Percentiles rank a stretch among this genome's conserved stretches.
These are phyloP conservation scores for Parafenestella ontariensis DNA, from an alignment of 2,329 filamentous ascomycete genomes.

Conservation along the genomic window DNA sequence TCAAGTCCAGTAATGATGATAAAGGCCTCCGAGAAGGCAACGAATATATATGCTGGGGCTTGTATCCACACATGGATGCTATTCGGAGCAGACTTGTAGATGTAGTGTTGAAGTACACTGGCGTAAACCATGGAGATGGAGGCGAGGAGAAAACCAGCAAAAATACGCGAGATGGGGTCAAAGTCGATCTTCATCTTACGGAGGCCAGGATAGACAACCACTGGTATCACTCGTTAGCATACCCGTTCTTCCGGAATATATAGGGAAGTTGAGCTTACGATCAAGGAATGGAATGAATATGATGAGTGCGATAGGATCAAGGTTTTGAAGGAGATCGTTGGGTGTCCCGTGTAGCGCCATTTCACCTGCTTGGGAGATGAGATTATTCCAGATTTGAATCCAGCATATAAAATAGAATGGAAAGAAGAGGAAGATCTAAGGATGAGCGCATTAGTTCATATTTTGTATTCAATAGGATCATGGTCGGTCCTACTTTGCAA, in stretches of 20 bases:
- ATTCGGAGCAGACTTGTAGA: slow-evolving; percentile 42
- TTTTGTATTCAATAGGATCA: neutral
- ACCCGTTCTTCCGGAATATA: neutral
- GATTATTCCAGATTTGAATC: slow-evolving; percentile 43
- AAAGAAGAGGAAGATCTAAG: slow-evolving; percentile 18
- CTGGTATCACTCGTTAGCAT: neutral
- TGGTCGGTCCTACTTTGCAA: slow-evolving; percentile 10
- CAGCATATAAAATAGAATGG: slow-evolving; percentile 37
- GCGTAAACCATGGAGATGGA: slow-evolving; percentile 32
- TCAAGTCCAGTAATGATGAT: slow-evolving; percentile 50
- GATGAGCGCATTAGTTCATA: neutral
- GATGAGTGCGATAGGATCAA: slow-evolving; percentile 32
- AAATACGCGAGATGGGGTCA: slow-evolving; percentile 31
- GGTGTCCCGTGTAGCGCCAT: slow-evolving; percentile 38
- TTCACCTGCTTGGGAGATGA: slow-evolving; percentile 38
- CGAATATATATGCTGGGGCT: slow-evolving; percentile 45
- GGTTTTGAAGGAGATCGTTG: slow-evolving; percentile 39
- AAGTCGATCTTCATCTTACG: slow-evolving; percentile 24
- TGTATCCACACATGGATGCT: slow-evolving; percentile 49
- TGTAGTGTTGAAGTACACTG: slow-evolving; percentile 33
- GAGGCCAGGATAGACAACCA: slow-evolving; percentile 26
- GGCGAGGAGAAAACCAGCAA: slow-evolving; percentile 29
- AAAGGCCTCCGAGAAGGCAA: slow-evolving; percentile 52
- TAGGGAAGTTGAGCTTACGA: neutral
- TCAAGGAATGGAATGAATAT: slow-evolving; percentile 35